A percentile compares a stretch with the other conserved stretches of the same genome.
Conservation (phyloP, 177 flowering plant species). For the Vitis hybrid region DNA sequence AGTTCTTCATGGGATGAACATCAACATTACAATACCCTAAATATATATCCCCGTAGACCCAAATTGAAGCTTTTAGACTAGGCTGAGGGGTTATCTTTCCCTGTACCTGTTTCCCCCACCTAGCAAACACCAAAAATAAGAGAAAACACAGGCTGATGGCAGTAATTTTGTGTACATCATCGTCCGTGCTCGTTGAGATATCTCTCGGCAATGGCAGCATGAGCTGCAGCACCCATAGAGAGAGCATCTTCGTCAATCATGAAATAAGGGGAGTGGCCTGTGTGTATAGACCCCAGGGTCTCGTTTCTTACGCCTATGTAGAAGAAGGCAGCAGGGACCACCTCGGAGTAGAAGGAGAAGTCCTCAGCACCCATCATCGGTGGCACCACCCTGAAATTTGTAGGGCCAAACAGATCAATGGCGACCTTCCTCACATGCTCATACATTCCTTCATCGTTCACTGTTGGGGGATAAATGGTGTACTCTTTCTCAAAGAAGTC, state of each 20-base stretch:
- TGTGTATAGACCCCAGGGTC: constrained; percentile 61
- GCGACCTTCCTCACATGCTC: constrained; percentile 70
- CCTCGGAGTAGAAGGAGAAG: constrained; percentile 79
- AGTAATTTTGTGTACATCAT: not conserved
- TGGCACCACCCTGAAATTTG: constrained; percentile 48
- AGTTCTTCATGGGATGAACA: no score
- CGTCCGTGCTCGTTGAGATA: constrained; percentile 55
- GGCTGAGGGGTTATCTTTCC: not conserved
- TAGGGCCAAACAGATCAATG: constrained; percentile 54
- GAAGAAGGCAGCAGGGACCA: constrained; percentile 73
- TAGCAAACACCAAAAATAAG: no score
- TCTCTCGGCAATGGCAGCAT: constrained; percentile 82
- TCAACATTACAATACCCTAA: no score
- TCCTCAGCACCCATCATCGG: constrained; percentile 95
- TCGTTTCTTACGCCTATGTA: constrained; percentile 82
- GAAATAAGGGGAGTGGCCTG: constrained; percentile 83
- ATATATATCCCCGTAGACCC: no score
- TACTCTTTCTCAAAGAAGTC: constrained; percentile 71
- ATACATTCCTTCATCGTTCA: constrained; percentile 67
- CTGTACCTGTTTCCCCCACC: not conserved
- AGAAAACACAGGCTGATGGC: no score
- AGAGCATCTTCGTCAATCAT: constrained; percentile 83
- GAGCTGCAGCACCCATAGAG: constrained; percentile 78
- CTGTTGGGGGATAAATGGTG: constrained; percentile 72
- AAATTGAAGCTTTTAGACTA: no score